Percentiles rank a stretch among this genome's conserved stretches.
Conservation (phyloP, 2,329 filamentous ascomycete genomes). For the Coniochaeta sp. region DNA sequence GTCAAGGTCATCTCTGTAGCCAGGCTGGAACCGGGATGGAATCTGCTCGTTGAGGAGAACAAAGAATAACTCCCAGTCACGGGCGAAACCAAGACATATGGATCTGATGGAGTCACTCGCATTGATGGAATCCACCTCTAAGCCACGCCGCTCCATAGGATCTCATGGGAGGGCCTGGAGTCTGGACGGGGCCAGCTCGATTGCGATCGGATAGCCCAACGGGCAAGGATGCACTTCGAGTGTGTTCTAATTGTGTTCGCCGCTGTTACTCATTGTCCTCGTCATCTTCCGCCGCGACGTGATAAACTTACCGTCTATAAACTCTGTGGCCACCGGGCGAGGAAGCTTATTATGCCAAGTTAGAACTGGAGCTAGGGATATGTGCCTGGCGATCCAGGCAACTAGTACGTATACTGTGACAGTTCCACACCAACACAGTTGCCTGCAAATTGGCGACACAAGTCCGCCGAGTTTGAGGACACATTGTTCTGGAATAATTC, state of each 20-base stretch:
- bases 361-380: not conserved
- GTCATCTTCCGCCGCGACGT: not conserved
- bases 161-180: no score
- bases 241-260: not conserved
- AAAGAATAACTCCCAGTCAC: no score
- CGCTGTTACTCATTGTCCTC: not conserved
- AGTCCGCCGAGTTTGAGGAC: not conserved
- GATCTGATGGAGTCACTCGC: not conserved
- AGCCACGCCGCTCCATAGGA: not conserved
- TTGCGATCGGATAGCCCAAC: not conserved
- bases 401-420: not conserved
- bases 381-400: not conserved
- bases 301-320: not conserved
- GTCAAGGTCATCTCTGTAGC: no score
- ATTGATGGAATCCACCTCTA: not conserved
- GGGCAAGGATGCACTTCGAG: not conserved
- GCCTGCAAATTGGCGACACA: no score
- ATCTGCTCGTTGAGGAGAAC: not conserved
- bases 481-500: not conserved
- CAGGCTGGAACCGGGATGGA: not conserved
- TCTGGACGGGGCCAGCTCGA: not conserved
- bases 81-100: no score
- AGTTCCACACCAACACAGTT: no score
- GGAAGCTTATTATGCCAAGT: not conserved
- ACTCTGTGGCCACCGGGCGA: not conserved